Conservation (phyloP, 2,329 filamentous ascomycete species). For the Monosporascus sp. region DNA sequence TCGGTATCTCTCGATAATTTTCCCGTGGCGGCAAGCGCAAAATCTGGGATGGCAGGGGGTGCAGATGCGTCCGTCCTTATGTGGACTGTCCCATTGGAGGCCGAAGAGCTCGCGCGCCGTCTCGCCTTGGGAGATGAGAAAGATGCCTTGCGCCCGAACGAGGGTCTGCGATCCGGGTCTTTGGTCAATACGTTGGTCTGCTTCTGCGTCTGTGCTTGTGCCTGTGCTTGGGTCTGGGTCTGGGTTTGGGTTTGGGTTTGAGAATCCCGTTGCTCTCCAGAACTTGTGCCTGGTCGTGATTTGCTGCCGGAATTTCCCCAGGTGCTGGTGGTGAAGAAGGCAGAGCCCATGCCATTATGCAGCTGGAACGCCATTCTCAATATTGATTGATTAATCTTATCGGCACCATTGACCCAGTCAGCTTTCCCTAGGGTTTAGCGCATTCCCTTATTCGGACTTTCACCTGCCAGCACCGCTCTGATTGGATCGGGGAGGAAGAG, state of each 20-base stretch:
- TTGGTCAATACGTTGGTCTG: slow-evolving; percentile 31
- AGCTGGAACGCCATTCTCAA: neutral
- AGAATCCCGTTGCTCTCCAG: slow-evolving; percentile 21
- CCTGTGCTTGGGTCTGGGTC: neutral
- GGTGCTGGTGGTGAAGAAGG: slow-evolving; percentile 25
- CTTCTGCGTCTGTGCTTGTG: slow-evolving; percentile 3
- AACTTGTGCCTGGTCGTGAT: slow-evolving; percentile 31
- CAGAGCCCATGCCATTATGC: slow-evolving; percentile 1
- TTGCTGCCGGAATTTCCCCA: slow-evolving; percentile 19
- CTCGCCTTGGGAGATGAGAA: slow-evolving; percentile 36
- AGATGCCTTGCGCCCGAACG: slow-evolving; percentile 49
- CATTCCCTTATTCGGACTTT: neutral
- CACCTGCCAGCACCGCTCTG: neutral
- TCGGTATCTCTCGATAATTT: slow-evolving; percentile 33
- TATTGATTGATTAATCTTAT: neutral
- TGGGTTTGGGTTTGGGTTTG: neutral
- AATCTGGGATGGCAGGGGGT: slow-evolving; percentile 50
- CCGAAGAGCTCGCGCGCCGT: slow-evolving; percentile 36
- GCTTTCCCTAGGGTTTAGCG: neutral
- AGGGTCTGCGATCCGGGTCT: slow-evolving; percentile 47
- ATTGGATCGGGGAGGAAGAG: neutral
- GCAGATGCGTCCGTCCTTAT: slow-evolving; percentile 37
- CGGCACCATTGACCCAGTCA: neutral
- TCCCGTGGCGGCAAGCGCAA: slow-evolving; percentile 44
- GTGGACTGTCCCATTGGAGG: slow-evolving; percentile 27